Evolutionary conservation across 768 basidiomycete genomes (phyloP), one percentile per base, ranked within the genome.

Genomic region (Phaeotremella skinneri): DNA sequence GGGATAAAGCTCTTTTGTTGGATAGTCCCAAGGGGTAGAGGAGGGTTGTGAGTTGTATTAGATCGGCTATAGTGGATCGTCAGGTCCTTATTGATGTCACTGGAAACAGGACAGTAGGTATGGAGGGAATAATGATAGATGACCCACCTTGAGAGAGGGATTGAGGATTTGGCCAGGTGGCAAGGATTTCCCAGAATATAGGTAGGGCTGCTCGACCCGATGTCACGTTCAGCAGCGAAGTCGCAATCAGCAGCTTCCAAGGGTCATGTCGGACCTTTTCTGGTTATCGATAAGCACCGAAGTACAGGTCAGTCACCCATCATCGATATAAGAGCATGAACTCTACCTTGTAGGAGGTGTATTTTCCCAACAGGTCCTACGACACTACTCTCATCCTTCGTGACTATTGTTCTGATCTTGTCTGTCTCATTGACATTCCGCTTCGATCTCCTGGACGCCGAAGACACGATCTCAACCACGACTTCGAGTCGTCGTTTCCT

Each of bases 161-260:
- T 55, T 76, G 77, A 7, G 87, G 82, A 0, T 81, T 85, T 2
- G 84, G 83, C 84, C 86, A 89, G 21, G 74, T 79, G 4, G 72
- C 58, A 16, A 87, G 67, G 26, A 89, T 78, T 21, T 78, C 72
- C 80, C 82, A 83, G 66, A 88, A 87, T 14, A 85, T 79, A 2
- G 88, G 88, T 30, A 87, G 81, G 7, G 87, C 85, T 14, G 80
- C 75, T 65, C 81, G 82, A 14, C 85, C 87, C 0, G 82, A 76
- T 0, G 88, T 88, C 69, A 85, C 85, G 68, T 90, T 89, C 20
- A 89, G 81, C 4, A 89, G 78, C 32, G 82, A 84, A 4, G 83
- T 83, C 0, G 84, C 85, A 20, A 89, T 79, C 5, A 89, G 78
- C 32, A 89, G 72, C 71, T 84, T 87, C 86, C 87, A 89, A 4